phyloP scores from a whole-genome alignment of 208 protist genomes.

The Leishmania gerbilli region DNA sequence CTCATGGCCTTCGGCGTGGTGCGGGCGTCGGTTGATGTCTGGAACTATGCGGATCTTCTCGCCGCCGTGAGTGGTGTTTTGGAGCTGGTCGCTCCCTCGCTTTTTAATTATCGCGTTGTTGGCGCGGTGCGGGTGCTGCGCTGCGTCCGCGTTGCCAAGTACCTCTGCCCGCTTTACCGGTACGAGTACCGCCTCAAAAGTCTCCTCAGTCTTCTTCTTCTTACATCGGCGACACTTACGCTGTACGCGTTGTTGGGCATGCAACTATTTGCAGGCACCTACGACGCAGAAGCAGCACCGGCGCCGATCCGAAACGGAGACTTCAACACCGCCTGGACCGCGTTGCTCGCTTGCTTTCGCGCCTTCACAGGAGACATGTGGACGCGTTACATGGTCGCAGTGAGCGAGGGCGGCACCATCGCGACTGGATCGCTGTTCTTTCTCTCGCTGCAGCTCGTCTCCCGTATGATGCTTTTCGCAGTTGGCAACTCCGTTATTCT shows the following conservation, averaged over 20 bases:
- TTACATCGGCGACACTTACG: constrained; percentile 24
- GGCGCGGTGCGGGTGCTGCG: constrained; percentile 51
- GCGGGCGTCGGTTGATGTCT: constrained; percentile 28
- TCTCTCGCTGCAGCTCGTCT: constrained; percentile 22
- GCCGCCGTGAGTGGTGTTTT: constrained; percentile 44
- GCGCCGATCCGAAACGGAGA: constrained; percentile 26
- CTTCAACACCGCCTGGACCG: constrained; percentile 59
- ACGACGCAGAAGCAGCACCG: constrained; percentile 2
- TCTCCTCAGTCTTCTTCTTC: constrained; percentile 30
- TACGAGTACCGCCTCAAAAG: constrained; percentile 14
- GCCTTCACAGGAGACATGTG: constrained; percentile 53
- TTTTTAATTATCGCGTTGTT: constrained; percentile 32
- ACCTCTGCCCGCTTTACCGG: constrained; percentile 19
- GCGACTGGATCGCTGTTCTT: constrained; percentile 51
- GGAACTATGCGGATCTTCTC: constrained; percentile 47
- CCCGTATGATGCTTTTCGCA: constrained; percentile 20
- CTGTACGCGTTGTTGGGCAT: constrained; percentile 63
- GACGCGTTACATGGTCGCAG: constrained; percentile 34
- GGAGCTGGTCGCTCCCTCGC: constrained; percentile 27
- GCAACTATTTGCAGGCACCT: constrained; percentile 48
- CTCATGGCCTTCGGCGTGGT: constrained; percentile 31
- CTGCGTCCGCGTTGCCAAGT: constrained; percentile 33
- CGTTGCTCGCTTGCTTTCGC: constrained; percentile 46
- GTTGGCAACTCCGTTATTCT: constrained; percentile 30
- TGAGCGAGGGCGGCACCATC: constrained; percentile 24